Conservation (phyloP, 2,329 filamentous ascomycete species). For the Tolypocladium sp. region DNA sequence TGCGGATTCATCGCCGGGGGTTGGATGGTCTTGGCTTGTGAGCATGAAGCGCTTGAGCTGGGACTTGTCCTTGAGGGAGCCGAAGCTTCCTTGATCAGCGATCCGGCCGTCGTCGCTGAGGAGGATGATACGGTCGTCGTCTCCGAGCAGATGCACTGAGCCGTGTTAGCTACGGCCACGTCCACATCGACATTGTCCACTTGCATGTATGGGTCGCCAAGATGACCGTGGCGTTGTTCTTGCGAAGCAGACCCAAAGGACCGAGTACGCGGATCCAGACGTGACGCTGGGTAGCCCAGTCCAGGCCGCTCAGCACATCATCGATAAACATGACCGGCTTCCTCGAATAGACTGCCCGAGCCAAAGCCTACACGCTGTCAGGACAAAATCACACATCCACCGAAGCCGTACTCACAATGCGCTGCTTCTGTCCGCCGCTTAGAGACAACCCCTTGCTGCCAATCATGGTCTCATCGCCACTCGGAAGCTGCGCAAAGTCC, state of each 20-base stretch:
- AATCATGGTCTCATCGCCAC: constrained; percentile 3
- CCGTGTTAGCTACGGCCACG: neutral
- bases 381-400: neutral
- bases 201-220: neutral
- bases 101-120: neutral
- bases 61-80: neutral
- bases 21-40: neutral
- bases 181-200: neutral
- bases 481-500: constrained; percentile 7
- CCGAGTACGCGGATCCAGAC: neutral
- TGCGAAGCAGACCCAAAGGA: neutral
- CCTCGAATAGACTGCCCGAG: neutral
- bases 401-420: neutral
- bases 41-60: neutral
- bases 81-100: neutral
- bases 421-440: constrained; percentile 1
- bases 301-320: neutral
- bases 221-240: neutral
- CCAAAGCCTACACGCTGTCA: neutral
- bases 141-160: neutral
- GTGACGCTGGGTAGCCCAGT: neutral
- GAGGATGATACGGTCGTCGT: neutral
- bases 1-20: neutral
- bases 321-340: neutral
- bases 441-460: neutral